These are phyloP conservation scores for Salvia miltiorrhiza DNA, from an alignment of 257 asterid genomes.

Conservation along the genomic window DNA sequence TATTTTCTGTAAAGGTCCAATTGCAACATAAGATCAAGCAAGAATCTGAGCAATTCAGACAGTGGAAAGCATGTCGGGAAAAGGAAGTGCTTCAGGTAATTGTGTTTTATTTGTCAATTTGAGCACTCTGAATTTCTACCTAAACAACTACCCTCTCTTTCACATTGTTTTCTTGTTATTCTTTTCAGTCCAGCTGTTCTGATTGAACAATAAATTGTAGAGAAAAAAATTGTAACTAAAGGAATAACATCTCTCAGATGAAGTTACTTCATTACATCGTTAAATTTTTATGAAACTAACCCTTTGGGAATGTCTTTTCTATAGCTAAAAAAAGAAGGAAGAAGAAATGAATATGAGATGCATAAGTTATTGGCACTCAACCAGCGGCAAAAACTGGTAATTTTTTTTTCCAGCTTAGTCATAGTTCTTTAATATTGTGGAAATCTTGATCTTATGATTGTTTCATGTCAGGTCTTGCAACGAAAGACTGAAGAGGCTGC, in stretches of 20 bases:
- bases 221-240: background rate
- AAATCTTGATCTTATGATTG: background rate
- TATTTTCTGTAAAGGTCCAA: constrained; percentile 65
- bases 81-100: constrained; percentile 97
- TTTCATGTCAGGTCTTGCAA: constrained; percentile 68
- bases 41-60: constrained; percentile 96
- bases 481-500: constrained; percentile 97
- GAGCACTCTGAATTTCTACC: background rate
- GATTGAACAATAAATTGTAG: background rate
- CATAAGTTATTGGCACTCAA: constrained; percentile 91
- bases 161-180: background rate
- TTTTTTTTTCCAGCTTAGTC: background rate
- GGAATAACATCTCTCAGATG: background rate
- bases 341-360: constrained; percentile 98
- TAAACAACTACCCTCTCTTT: background rate
- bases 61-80: constrained; percentile 94
- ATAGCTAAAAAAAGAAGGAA: constrained; percentile 90
- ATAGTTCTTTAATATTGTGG: constrained; percentile 1
- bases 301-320: constrained; percentile 12
- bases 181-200: background rate
- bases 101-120: background rate
- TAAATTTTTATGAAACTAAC: background rate
- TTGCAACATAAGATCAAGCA: constrained; percentile 97
- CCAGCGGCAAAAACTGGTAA: constrained; percentile 98
- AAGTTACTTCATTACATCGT: constrained; percentile 1